phyloP scores from a whole-genome alignment of 768 basidiomycete genomes.

The Termitomyces sp. region DNA sequence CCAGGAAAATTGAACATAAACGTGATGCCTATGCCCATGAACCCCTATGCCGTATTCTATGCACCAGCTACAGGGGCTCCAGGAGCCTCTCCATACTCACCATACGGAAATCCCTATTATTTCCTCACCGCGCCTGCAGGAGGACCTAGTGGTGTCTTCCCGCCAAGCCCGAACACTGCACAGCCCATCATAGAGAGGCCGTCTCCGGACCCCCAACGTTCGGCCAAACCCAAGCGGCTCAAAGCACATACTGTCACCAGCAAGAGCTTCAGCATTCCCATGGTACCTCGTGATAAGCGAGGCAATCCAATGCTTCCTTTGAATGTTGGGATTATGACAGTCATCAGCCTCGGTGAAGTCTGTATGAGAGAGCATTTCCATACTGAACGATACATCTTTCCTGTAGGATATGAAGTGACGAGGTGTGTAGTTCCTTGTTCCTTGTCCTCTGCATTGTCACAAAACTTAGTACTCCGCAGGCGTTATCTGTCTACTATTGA shows the following conservation, averaged over 20 bases:
- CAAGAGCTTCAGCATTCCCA: constrained; percentile 64
- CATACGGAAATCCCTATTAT: constrained; percentile 40
- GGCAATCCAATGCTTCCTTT: constrained; percentile 71
- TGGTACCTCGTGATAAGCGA: constrained; percentile 69
- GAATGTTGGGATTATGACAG: constrained; percentile 85
- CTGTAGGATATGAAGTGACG: constrained; percentile 80
- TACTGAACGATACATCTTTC: constrained; percentile 86
- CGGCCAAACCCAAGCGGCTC: constrained; percentile 68
- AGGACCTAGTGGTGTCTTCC: constrained; percentile 32
- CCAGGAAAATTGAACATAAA: constrained; percentile 17
- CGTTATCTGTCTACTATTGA: constrained; percentile 78
- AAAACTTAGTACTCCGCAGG: constrained; percentile 28
- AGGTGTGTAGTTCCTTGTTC: constrained; percentile 38
- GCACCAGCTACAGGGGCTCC: constrained; percentile 36
- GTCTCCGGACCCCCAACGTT: constrained; percentile 33
- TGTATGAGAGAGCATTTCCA: constrained; percentile 84
- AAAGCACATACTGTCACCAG: constrained; percentile 80
- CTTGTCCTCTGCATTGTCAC: not conserved
- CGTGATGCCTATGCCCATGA: constrained; percentile 19
- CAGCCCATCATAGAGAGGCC: constrained; percentile 21
- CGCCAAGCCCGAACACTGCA: constrained; percentile 22
- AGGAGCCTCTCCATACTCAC: constrained; percentile 26
- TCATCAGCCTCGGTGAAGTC: constrained; percentile 67
- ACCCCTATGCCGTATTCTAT: constrained; percentile 41
- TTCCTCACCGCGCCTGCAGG: constrained; percentile 35